Conservation (phyloP, 345 rosid species). For the Rhizophora mangle region DNA sequence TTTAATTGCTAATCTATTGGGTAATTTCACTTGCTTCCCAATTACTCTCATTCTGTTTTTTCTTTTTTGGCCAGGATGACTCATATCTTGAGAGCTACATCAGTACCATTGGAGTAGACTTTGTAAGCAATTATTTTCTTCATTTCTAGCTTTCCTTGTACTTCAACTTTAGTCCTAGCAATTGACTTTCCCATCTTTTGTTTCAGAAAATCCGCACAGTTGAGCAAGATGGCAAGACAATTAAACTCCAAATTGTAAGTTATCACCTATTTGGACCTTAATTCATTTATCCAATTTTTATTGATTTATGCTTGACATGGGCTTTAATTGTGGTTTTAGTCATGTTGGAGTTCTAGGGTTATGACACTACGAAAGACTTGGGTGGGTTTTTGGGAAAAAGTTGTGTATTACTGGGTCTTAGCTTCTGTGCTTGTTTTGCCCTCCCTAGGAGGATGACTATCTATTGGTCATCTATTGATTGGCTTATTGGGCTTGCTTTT, state of each 20-base stretch:
- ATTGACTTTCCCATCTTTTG: background rate
- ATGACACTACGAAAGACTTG: no score
- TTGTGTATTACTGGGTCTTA: no score
- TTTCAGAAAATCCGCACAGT: constrained; percentile 35
- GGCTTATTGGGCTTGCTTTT: background rate
- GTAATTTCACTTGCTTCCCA: background rate
- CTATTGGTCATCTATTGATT: background rate
- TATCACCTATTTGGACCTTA: background rate
- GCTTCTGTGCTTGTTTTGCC: no score
- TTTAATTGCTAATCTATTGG: no score
- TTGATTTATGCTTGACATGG: background rate
- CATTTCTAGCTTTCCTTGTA: background rate
- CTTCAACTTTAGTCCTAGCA: background rate
- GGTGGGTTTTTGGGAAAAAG: no score
- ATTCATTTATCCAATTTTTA: background rate
- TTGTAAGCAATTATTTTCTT: constrained; percentile 39
- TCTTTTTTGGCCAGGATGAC: constrained; percentile 47
- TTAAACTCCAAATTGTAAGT: constrained; percentile 38
- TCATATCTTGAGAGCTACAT: constrained; percentile 79
- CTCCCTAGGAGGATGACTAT: no score
- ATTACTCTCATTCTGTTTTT: constrained; percentile 6
- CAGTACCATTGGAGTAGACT: constrained; percentile 83
- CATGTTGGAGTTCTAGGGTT: no score
- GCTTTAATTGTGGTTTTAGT: background rate
- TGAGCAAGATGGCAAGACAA: constrained; percentile 37